Conservation (phyloP, 176 grass and related monocot species). For the Miscanthus lutarioriparius region DNA sequence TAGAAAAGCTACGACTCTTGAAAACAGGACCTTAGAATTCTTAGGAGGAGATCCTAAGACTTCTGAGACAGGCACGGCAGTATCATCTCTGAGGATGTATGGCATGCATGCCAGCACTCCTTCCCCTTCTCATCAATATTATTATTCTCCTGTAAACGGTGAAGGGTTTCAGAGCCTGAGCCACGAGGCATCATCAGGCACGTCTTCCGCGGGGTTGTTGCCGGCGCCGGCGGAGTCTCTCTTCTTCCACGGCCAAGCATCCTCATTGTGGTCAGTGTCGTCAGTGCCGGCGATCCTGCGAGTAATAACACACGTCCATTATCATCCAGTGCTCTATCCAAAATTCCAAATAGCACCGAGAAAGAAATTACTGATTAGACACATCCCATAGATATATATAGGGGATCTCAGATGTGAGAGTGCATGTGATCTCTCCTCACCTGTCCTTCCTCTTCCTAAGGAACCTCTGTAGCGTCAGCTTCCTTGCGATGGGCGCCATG, state of each 20-base stretch:
- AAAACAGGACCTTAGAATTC: neutral
- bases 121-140: neutral
- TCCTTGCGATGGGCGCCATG: conserved; percentile 55
- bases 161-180: neutral
- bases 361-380: neutral
- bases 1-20: neutral
- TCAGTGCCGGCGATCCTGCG: neutral
- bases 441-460: conserved; percentile 72
- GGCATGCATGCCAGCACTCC: neutral
- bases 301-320: neutral
- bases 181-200: conserved; percentile 6
- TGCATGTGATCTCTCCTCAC: neutral
- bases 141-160: neutral
- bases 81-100: neutral
- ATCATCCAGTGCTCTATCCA: neutral
- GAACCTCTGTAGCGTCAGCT: conserved; percentile 64
- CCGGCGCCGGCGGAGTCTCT: neutral
- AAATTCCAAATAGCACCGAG: neutral
- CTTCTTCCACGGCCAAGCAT: neutral
- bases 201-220: neutral
- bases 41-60: neutral
- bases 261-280: neutral
- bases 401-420: neutral
- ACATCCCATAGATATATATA: neutral
- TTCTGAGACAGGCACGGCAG: neutral